Base-by-base conservation (phyloP, 768 basidiomycete species). In the Rhizopogon rudus region DNA sequence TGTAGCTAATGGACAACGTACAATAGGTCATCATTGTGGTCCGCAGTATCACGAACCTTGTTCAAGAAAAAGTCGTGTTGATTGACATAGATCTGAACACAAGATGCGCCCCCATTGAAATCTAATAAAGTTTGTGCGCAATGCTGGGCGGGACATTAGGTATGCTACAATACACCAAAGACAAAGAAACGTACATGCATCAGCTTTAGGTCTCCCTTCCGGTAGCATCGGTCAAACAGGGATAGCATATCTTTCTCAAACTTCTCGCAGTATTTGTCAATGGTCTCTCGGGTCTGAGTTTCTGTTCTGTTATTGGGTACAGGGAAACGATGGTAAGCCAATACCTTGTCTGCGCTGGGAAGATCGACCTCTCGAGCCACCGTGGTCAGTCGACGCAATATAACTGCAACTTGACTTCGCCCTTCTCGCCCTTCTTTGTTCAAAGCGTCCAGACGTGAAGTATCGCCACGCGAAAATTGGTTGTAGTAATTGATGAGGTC, bases 11-110 rank as follows among this genome's bases (percentile, higher is more conserved):
- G 25, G 8, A 50, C 37, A 33, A 68, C 81, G 52, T 54, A 88
- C 83, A 88, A 67, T 53, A 80, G 50, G n/a, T 75, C 75, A 62
- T 87, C 85, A 33, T 81, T 76, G 40, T 73, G 71, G 13, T 79
- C 71, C 56, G 79, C 78, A 33, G 77, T 76, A 51, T 86, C 87
- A 37, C 88, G 84, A 40, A 92, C 84, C 52, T 91, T 83, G 67
- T 95, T 95, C 68, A 98, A 98, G 78, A 99, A 99, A 77, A 99
- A 99, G 68, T 98, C 97, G 63, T 99, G 97, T 67, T 99, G 97
- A 64, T 98, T 99, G 53, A 99, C 97, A 64, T 98, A 99, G 12
- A 98, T 92, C 71, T 98, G 95, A 5, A 99, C 90, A 65, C 97
- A 98, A 0, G 94, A 96, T 43, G 90, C 77, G 8, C 97, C 97